Evolutionary conservation across 768 basidiomycete species (phyloP).

Genomic region (Auriscalpium orientale): DNA sequence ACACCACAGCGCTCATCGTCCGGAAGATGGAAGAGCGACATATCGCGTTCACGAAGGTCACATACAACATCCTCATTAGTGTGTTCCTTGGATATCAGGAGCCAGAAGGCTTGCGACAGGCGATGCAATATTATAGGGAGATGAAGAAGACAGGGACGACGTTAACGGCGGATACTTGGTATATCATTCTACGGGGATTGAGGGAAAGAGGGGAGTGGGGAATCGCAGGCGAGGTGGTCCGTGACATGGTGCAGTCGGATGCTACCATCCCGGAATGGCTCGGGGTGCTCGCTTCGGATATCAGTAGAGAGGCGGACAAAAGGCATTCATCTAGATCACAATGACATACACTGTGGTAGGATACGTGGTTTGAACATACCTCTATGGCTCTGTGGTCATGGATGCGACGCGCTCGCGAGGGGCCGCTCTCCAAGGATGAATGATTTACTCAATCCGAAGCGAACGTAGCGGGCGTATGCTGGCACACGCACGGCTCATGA

Average conservation of each 20-base stretch:
- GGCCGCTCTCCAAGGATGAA: constrained; percentile 49
- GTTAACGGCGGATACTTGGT: constrained; percentile 64
- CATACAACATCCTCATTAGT: constrained; percentile 73
- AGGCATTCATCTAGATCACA: background rate
- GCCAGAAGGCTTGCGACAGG: constrained; percentile 44
- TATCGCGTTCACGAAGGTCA: constrained; percentile 49
- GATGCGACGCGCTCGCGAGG: constrained; percentile 1
- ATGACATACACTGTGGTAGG: background rate
- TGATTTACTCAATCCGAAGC: constrained; percentile 50
- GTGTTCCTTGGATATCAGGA: constrained; percentile 50
- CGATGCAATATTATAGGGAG: constrained; percentile 50
- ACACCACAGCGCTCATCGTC: constrained; percentile 43
- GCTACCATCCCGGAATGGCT: constrained; percentile 36
- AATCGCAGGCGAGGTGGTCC: constrained; percentile 50
- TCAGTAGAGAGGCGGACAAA: constrained; percentile 1
- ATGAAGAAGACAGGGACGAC: constrained; percentile 45
- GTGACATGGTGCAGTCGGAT: constrained; percentile 54
- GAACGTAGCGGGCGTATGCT: constrained; percentile 70
- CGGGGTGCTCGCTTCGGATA: constrained; percentile 20
- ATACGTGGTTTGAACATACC: background rate
- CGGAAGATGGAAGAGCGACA: constrained; percentile 49
- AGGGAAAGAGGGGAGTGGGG: constrained; percentile 49
- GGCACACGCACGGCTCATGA: background rate
- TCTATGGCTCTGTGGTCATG: background rate
- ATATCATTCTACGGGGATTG: constrained; percentile 64